These are phyloP conservation scores for Vanrija pseudolonga DNA, from an alignment of 1,284 basidiomycete species.

Conservation along the genomic window DNA sequence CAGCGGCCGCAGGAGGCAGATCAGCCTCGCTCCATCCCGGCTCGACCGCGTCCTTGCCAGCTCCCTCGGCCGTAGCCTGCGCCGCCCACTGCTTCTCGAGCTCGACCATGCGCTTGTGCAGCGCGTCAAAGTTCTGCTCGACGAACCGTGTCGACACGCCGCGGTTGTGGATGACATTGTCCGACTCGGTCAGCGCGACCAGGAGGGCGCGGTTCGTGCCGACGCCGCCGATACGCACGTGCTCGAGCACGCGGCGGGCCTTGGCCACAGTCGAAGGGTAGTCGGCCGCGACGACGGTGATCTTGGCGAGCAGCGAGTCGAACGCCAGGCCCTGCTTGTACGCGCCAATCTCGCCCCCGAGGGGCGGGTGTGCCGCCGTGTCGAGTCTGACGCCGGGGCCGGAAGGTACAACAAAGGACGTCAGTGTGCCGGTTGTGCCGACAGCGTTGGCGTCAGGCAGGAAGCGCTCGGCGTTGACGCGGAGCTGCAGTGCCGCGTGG, in stretches of 20 bases:
- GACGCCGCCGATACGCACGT: conserved; percentile 11
- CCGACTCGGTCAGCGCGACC: conserved; percentile 13
- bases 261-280: conserved; percentile 4
- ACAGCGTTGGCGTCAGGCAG: conserved; percentile 10
- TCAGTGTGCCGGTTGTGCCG: conserved; percentile 10
- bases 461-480: conserved; percentile 18
- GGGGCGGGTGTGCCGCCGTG: conserved; percentile 17
- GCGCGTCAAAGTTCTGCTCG: conserved; percentile 4
- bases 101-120: conserved; percentile 4
- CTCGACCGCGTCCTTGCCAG: background rate
- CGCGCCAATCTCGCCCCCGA: conserved; percentile 1
- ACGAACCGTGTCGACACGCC: conserved; percentile 14
- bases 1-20: conserved; percentile 12
- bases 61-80: background rate
- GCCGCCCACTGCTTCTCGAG: conserved; percentile 12
- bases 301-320: conserved; percentile 19
- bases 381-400: conserved; percentile 16
- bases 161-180: conserved; percentile 6
- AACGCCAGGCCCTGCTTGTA: conserved; percentile 18
- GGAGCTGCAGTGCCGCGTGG: conserved; percentile 15
- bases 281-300: conserved; percentile 10
- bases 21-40: background rate
- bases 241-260: conserved; percentile 10
- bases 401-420: conserved; percentile 1
- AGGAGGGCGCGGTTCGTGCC: conserved; percentile 15